These are phyloP conservation scores for Phoma sp. DNA, from an alignment of 2,329 filamentous ascomycete species.

Conservation along the genomic window DNA sequence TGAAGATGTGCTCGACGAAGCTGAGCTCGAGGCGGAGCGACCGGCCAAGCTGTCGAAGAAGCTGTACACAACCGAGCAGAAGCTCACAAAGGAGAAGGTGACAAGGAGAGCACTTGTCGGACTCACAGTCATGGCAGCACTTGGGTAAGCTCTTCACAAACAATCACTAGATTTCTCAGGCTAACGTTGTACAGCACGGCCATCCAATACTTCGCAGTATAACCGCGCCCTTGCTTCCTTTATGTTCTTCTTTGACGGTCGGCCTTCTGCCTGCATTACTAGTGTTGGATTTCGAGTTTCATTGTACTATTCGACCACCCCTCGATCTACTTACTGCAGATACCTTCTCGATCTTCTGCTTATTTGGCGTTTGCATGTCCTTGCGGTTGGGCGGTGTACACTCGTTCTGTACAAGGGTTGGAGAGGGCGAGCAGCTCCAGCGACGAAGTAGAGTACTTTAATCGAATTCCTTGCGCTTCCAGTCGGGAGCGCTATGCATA, in stretches of 20 bases:
- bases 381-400: constrained; percentile 20
- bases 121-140: constrained; percentile 82
- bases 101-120: constrained; percentile 86
- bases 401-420: constrained; percentile 23
- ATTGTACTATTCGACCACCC: constrained; percentile 13
- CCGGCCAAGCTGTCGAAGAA: constrained; percentile 79
- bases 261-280: constrained; percentile 17
- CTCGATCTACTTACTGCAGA: constrained; percentile 15
- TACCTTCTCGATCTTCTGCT: constrained; percentile 16
- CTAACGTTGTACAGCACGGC: constrained; percentile 9
- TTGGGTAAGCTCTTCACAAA: constrained; percentile 84
- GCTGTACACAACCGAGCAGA: constrained; percentile 67
- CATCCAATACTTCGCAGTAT: constrained; percentile 14
- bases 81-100: constrained; percentile 84
- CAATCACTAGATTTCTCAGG: neutral
- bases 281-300: constrained; percentile 15
- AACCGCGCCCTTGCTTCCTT: constrained; percentile 3
- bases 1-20: constrained; percentile 67
- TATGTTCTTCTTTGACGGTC: constrained; percentile 10
- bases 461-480: constrained; percentile 22
- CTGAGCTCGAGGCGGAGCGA: constrained; percentile 57
- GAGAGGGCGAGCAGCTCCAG: neutral
- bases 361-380: constrained; percentile 18
- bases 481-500: neutral
- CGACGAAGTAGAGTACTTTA: constrained; percentile 32